Conservation (phyloP, 257 asterid species). For the Galeopsis tetrahit region DNA sequence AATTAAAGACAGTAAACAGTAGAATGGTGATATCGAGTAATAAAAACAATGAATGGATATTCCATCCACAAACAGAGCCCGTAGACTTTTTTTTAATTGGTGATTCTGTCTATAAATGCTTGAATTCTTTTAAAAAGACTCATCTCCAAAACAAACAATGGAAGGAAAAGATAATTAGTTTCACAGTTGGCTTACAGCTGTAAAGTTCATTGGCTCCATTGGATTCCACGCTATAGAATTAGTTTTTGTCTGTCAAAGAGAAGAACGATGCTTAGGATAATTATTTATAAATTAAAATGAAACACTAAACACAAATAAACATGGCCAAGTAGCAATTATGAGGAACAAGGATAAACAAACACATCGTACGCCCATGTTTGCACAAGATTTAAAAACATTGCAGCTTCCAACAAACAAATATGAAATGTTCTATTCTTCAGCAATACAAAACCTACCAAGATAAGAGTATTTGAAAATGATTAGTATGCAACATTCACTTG, state of each 20-base stretch:
- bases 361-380: not conserved
- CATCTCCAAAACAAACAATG: not conserved
- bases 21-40: constrained; percentile 12
- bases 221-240: constrained; percentile 97
- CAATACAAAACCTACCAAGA: constrained; percentile 22
- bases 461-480: not conserved
- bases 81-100: not conserved
- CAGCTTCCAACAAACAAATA: constrained; percentile 15
- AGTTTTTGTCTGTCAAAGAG: constrained; percentile 69
- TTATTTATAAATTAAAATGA: not conserved
- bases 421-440: constrained; percentile 4
- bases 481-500: not conserved
- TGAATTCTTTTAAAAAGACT: not conserved
- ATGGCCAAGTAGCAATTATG: not conserved
- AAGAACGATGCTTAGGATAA: constrained; percentile 29
- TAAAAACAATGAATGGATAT: not conserved
- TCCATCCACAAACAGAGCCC: not conserved
- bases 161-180: constrained; percentile 9
- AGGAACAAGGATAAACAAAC: constrained; percentile 23
- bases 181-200: constrained; percentile 70
- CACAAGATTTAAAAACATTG: not conserved
- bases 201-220: constrained; percentile 98
- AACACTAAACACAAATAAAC: not conserved
- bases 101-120: not conserved
- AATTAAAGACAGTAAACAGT: not conserved